These are phyloP conservation scores for Capronia epimyces DNA, from an alignment of 2,329 filamentous ascomycete genomes.

Conservation along the genomic window DNA sequence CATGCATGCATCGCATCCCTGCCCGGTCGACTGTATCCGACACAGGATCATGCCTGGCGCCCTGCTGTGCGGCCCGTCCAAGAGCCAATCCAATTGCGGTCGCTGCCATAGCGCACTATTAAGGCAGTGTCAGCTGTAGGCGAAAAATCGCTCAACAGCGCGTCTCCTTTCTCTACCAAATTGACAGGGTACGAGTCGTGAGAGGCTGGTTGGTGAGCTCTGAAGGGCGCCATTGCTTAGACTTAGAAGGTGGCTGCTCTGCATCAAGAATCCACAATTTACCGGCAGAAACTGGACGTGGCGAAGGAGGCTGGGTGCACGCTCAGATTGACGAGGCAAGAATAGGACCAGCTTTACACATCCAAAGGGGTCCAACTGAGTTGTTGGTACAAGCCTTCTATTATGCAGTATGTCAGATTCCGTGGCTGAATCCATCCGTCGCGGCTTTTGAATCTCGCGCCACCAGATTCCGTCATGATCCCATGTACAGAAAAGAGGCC, in stretches of 20 bases:
- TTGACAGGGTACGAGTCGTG: neutral
- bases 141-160: neutral
- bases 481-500: conserved; percentile 10
- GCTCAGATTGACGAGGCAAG: neutral
- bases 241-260: too few relatives aligned
- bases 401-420: conserved; percentile 23
- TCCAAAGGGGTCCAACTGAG: neutral
- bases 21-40: neutral
- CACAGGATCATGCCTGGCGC: conserved; percentile 1
- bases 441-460: conserved; percentile 1
- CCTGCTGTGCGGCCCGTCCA: conserved; percentile 1
- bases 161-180: neutral
- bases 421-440: conserved; percentile 1
- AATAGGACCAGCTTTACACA: neutral
- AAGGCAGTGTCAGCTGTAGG: neutral
- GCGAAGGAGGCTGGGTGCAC: too few relatives aligned
- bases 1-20: neutral
- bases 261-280: too few relatives aligned
- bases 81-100: neutral
- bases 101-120: neutral
- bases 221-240: neutral
- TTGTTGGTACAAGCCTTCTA: conserved; percentile 24
- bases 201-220: neutral
- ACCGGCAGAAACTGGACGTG: too few relatives aligned
- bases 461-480: conserved; percentile 6